Base-by-base conservation (phyloP, 331 rosid genomes). In the Dryas integrifolia region DNA sequence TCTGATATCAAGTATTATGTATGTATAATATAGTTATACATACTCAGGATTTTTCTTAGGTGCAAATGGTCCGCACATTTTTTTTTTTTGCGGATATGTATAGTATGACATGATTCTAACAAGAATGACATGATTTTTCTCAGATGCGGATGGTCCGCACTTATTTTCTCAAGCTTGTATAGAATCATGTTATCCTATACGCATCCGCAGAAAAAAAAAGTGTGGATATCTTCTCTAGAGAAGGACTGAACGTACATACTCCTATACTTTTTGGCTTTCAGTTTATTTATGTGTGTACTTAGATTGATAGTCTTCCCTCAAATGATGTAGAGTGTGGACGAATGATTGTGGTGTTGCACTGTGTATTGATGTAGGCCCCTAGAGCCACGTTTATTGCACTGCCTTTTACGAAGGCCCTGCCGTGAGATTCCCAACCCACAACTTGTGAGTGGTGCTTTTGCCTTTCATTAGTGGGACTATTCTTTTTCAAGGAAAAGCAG, bases 291-390 rank as follows among this genome's bases (percentile, higher is more conserved):
- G 24, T 21, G 24, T 49, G 53, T 49, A 49, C 6, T 24, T 10
- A 1, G 50, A 52, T 52, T 21, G 58, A 9, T 53, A 59, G 16
- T 59, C 15, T 11, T 14, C 43, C 65, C 45, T 35, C 40, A 59
- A 35, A 14, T 11, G 40, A 30, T 10, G 44, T 12, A 52, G 43
- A 65, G 62, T 56, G 59, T 16, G 21, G 64, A 5, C 3, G 21
- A 63, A 55, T 69, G 71, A 58, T 61, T 77, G 75, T 46, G 74
- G 78, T 76, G 65, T 61, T 58, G 35, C 48, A 46, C 44, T 74
- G 72, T 68, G 76, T 53, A 6, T 72, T 74, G 57, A 18, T 71
- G 80, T 66, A 80, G 84, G 80, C 65, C 86, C 81, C 77, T 79
- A 30, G 71, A 67, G 63, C 77, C 74, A 72, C 70, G 50, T 81